phyloP scores from a whole-genome alignment of 192 early-diverging fungal species.

The Rhizophagus sp. region DNA sequence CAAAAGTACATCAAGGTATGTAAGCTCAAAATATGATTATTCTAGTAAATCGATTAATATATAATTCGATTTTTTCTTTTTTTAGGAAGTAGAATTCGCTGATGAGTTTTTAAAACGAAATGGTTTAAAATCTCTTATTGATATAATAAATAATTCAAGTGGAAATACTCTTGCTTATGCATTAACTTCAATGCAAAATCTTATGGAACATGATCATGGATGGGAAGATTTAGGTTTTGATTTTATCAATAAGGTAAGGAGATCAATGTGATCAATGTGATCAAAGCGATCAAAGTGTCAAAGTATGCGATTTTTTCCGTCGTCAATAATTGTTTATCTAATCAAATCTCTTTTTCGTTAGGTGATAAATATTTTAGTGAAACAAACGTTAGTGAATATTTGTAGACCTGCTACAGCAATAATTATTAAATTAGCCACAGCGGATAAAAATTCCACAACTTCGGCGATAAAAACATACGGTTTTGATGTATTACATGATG shows the following conservation, averaged over 20 bases:
- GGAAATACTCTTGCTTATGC: conserved; percentile 76
- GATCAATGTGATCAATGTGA: too few relatives aligned
- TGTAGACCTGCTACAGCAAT: conserved; percentile 72
- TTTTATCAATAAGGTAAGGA: conserved; percentile 53
- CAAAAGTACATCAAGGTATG: conserved; percentile 64
- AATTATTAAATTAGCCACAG: conserved; percentile 60
- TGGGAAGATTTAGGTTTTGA: conserved; percentile 55
- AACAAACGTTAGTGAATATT: conserved; percentile 68
- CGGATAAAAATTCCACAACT: conserved; percentile 35
- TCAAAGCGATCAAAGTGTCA: too few relatives aligned
- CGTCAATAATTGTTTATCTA: background rate
- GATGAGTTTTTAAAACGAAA: conserved; percentile 59
- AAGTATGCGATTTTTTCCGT: too few relatives aligned
- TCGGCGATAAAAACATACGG: conserved; percentile 47
- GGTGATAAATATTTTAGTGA: conserved; percentile 53
- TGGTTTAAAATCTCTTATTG: conserved; percentile 59
- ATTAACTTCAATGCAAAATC: conserved; percentile 57
- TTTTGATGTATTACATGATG: conserved; percentile 53
- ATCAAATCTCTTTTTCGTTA: conserved; percentile 32
- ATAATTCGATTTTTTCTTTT: background rate
- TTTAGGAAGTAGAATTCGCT: conserved; percentile 65
- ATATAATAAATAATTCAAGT: conserved; percentile 53
- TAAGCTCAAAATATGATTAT: background rate
- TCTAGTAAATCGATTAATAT: background rate
- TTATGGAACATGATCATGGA: conserved; percentile 67